Percentiles rank a stretch among this genome's conserved stretches.
phyloP scores from a whole-genome alignment of 805 yeast genomes.

The Saccharomycopsis schoenii region DNA sequence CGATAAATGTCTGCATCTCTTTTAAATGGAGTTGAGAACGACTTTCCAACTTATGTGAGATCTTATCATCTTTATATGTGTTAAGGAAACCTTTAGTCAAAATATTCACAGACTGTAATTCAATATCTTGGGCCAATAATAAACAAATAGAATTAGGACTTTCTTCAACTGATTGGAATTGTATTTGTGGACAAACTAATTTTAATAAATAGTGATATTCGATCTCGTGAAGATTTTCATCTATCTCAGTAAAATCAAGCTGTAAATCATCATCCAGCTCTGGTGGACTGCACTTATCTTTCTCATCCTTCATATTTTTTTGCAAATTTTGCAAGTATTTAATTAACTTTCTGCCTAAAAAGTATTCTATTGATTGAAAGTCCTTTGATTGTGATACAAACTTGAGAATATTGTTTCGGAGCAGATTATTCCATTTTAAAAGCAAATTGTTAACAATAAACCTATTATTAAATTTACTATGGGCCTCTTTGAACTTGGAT shows the following conservation, averaged over 20 bases:
- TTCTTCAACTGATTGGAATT: slow-evolving; percentile 37
- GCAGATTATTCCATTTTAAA: slow-evolving; percentile 42
- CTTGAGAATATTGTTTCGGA: slow-evolving; percentile 39
- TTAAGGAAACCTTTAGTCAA: slow-evolving; percentile 33
- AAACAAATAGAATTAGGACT: slow-evolving; percentile 37
- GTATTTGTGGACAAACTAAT: slow-evolving; percentile 54
- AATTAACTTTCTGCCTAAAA: slow-evolving; percentile 40
- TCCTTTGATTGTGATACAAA: slow-evolving; percentile 37
- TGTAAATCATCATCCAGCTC: slow-evolving; percentile 29
- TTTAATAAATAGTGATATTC: slow-evolving; percentile 43
- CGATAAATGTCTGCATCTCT: slow-evolving; percentile 46
- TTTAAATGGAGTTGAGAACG: slow-evolving; percentile 46
- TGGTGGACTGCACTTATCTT: neutral
- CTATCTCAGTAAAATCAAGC: slow-evolving; percentile 34
- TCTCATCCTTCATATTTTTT: neutral
- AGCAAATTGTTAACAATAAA: slow-evolving; percentile 48
- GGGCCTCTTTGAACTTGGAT: neutral
- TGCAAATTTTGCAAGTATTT: slow-evolving; percentile 34
- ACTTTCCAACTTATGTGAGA: slow-evolving; percentile 39
- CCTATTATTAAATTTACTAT: slow-evolving; percentile 40
- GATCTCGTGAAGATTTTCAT: slow-evolving; percentile 32
- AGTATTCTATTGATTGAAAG: slow-evolving; percentile 33
- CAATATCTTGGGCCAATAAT: slow-evolving; percentile 49
- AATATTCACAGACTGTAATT: slow-evolving; percentile 39
- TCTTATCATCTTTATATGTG: slow-evolving; percentile 27